A percentile compares a stretch with the other conserved stretches of the same genome.
Evolutionary conservation across 208 protist genomes (phyloP).

Genomic region (Trypanosoma conorhini): DNA sequence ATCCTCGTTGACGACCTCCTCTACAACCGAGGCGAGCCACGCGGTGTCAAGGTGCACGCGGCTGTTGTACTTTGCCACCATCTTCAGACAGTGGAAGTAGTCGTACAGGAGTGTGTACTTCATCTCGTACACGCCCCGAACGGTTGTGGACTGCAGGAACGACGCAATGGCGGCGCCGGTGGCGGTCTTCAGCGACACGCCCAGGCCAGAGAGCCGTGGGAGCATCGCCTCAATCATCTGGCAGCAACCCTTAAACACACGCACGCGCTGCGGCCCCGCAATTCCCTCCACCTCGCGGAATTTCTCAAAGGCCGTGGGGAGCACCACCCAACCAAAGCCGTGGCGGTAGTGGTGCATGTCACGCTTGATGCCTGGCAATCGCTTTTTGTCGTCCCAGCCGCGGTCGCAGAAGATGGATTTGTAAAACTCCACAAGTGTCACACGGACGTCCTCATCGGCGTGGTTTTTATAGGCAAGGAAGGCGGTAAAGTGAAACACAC

Average conservation of each 20-base stretch:
- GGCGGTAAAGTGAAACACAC: slow-evolving; percentile 78
- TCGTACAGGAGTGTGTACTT: slow-evolving; percentile 84
- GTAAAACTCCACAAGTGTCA: slow-evolving; percentile 84
- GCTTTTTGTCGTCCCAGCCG: slow-evolving; percentile 81
- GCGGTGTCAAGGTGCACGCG: slow-evolving; percentile 69
- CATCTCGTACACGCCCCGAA: slow-evolving; percentile 73
- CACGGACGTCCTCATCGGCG: slow-evolving; percentile 78
- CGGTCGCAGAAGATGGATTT: slow-evolving; percentile 90
- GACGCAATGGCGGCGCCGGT: slow-evolving; percentile 41
- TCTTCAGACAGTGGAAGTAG: slow-evolving; percentile 81
- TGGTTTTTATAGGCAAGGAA: slow-evolving; percentile 91
- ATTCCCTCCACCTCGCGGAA: slow-evolving; percentile 67
- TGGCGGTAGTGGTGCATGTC: slow-evolving; percentile 89
- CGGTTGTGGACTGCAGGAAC: slow-evolving; percentile 66
- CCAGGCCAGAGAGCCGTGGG: slow-evolving; percentile 71
- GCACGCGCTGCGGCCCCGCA: slow-evolving; percentile 66
- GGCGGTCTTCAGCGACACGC: slow-evolving; percentile 48
- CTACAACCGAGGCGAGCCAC: slow-evolving; percentile 57
- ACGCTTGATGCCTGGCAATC: slow-evolving; percentile 68
- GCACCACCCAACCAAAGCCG: slow-evolving; percentile 81
- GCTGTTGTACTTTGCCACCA: slow-evolving; percentile 86
- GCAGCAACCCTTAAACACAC: slow-evolving; percentile 76
- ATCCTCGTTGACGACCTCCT: slow-evolving; percentile 69
- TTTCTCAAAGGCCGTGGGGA: slow-evolving; percentile 76
- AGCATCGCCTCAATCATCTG: slow-evolving; percentile 75